phyloP scores from a whole-genome alignment of 768 basidiomycete genomes.

The Rhodosporidiobolus sp. region DNA sequence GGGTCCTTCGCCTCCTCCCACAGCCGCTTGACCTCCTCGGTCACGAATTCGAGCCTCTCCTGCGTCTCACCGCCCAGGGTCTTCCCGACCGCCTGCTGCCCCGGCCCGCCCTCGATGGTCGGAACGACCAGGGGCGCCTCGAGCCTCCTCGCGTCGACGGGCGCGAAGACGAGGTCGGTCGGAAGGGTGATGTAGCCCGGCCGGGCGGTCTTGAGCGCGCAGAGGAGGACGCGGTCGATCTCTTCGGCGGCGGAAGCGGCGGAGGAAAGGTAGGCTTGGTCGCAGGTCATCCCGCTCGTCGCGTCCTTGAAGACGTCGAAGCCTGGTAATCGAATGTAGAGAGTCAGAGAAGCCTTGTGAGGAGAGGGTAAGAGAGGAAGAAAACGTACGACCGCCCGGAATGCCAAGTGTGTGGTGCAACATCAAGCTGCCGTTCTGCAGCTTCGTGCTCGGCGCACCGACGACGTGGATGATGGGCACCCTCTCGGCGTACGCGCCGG shows the following conservation, averaged over 20 bases:
- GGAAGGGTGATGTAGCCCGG: slow-evolving; percentile 85
- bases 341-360: background rate
- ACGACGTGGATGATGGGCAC: slow-evolving; percentile 85
- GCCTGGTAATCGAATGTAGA: slow-evolving; percentile 47
- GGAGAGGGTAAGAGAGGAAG: background rate
- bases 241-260: slow-evolving; percentile 60
- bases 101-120: background rate
- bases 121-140: slow-evolving; percentile 13
- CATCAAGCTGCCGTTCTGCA: slow-evolving; percentile 68
- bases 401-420: slow-evolving; percentile 87
- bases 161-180: slow-evolving; percentile 67
- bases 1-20: slow-evolving; percentile 63
- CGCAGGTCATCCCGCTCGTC: slow-evolving; percentile 67
- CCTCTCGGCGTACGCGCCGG: slow-evolving; percentile 67
- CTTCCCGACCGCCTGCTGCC: slow-evolving; percentile 16
- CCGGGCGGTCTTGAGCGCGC: slow-evolving; percentile 55
- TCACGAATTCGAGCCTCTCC: slow-evolving; percentile 61
- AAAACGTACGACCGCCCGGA: slow-evolving; percentile 52
- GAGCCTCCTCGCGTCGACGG: slow-evolving; percentile 17
- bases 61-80: slow-evolving; percentile 1
- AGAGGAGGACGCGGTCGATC: slow-evolving; percentile 73
- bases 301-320: slow-evolving; percentile 77
- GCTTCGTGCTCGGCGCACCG: slow-evolving; percentile 69
- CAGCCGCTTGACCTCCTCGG: slow-evolving; percentile 66
- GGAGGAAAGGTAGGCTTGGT: slow-evolving; percentile 61